Evolutionary conservation across 2,329 filamentous ascomycete genomes (phyloP), one percentile per base, ranked within the genome.

Genomic region (Nectriaceae sp.): DNA sequence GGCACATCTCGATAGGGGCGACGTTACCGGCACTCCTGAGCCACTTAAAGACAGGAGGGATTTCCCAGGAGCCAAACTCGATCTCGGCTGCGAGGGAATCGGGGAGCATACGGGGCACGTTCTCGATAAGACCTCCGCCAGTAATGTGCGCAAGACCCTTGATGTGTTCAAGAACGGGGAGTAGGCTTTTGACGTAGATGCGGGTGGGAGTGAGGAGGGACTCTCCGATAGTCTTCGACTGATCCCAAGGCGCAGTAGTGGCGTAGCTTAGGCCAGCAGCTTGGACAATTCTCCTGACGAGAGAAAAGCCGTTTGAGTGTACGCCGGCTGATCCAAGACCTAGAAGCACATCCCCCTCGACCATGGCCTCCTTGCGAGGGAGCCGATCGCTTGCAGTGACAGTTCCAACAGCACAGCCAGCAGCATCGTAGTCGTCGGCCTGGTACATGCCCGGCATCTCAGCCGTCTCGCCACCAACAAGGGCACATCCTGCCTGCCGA

Each of bases 141-240:
- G 94, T 99, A 73, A 99, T 97, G 73, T 99, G 94, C 11, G 94
- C 89, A 69, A 97, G 88, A 44, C 94, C 94, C 75, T 96, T 96
- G 69, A 97, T 78, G 35, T 90, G 75, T 10, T 78, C 73, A 19
- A 82, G 72, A 1, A 88, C 81, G 41, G 84, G 79, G 10, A 97
- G 81, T 19, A 96, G 73, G 26, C 88, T 78, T 67, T 88, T 88
- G 62, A 97, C 94, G 71, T 99, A 99, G 68, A 99, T 97, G 57
- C 87, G 83, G 1, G 94, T 99, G 0, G 94, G 94, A 3, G 88
- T 91, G 50, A 99, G 80, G 29, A 99, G 82, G 56, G 84, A 87
- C 43, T 84, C 79, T 53, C 94, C 94, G 20, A 96, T 75, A 1
- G 76, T 82, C 21, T 73, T 75, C 44, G 72, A 73, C 11, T 67